These are phyloP conservation scores for Auricularia cornea DNA, from an alignment of 768 basidiomycete genomes.

Conservation along the genomic window DNA sequence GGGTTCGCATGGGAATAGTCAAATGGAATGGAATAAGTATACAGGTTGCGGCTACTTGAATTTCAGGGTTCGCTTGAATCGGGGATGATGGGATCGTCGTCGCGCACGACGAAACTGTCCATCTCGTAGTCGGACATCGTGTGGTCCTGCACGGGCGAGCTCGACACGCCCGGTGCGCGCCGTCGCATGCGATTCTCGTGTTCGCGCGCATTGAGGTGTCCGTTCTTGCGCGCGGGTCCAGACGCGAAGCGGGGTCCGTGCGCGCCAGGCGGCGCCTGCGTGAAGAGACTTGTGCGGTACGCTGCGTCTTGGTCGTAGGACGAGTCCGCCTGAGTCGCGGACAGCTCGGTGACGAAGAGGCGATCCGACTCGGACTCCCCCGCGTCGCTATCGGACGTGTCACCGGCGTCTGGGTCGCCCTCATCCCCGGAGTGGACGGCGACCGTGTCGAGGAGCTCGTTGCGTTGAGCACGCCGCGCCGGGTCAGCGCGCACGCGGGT, in stretches of 20 bases:
- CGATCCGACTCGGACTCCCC: conserved; percentile 59
- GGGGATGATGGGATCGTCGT: conserved; percentile 56
- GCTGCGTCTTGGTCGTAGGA: conserved; percentile 66
- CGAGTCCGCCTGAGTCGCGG: conserved; percentile 58
- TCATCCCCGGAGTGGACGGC: conserved; percentile 80
- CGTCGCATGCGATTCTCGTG: conserved; percentile 19
- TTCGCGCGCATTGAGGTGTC: conserved; percentile 13
- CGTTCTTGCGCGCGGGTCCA: conserved; percentile 32
- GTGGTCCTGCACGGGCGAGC: conserved; percentile 39
- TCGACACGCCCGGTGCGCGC: conserved; percentile 32
- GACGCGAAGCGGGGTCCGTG: conserved; percentile 47
- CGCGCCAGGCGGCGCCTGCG: conserved; percentile 45
- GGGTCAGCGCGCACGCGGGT: neutral
- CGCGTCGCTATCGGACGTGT: conserved; percentile 46
- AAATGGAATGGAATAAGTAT: no score
- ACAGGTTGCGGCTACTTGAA: no score
- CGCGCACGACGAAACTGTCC: conserved; percentile 75
- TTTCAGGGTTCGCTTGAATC: neutral
- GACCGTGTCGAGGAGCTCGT: conserved; percentile 51
- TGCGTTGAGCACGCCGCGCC: neutral
- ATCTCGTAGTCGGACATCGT: conserved; percentile 47
- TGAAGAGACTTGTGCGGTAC: conserved; percentile 66
- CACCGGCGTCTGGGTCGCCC: conserved; percentile 38
- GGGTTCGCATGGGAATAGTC: no score
- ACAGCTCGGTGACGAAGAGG: conserved; percentile 53